These are phyloP conservation scores for Guadua angustifolia DNA, from an alignment of 176 grass and related monocot species.

Conservation along the genomic window DNA sequence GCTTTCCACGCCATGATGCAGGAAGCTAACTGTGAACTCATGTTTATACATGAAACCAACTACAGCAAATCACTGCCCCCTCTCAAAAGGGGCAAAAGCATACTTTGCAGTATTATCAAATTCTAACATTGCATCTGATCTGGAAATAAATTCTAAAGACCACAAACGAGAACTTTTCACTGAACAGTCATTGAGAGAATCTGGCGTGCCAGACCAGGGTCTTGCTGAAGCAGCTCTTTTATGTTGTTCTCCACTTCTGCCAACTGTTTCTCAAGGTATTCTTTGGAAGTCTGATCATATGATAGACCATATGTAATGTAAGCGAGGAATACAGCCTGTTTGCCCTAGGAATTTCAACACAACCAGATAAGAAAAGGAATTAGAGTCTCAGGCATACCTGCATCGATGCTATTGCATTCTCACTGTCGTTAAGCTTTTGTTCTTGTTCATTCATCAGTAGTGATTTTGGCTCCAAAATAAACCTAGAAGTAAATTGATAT, in stretches of 20 bases:
- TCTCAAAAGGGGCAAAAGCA: neutral
- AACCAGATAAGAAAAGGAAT: neutral
- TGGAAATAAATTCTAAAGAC: neutral
- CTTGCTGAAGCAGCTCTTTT: conserved; percentile 82
- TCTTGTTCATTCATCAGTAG: conserved; percentile 76
- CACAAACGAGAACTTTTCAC: conserved; percentile 36
- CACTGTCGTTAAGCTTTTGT: conserved; percentile 80
- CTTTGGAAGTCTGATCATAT: conserved; percentile 68
- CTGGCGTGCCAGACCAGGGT: conserved; percentile 78
- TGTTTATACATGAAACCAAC: neutral
- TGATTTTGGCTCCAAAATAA: conserved; percentile 95
- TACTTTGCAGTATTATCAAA: neutral
- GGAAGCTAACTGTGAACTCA: neutral
- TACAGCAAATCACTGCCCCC: neutral
- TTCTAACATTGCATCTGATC: conserved; percentile 2
- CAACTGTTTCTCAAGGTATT: conserved; percentile 91
- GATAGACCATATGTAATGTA: neutral
- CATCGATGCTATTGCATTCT: conserved; percentile 71
- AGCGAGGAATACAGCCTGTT: neutral
- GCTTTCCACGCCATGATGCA: neutral
- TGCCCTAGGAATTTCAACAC: neutral
- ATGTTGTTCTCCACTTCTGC: conserved; percentile 87
- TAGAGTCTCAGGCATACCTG: conserved; percentile 54
- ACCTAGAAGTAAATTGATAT: conserved; percentile 47
- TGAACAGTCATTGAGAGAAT: conserved; percentile 87